phyloP scores from a whole-genome alignment of 1,284 basidiomycete species.

The Malassezia sp. region DNA sequence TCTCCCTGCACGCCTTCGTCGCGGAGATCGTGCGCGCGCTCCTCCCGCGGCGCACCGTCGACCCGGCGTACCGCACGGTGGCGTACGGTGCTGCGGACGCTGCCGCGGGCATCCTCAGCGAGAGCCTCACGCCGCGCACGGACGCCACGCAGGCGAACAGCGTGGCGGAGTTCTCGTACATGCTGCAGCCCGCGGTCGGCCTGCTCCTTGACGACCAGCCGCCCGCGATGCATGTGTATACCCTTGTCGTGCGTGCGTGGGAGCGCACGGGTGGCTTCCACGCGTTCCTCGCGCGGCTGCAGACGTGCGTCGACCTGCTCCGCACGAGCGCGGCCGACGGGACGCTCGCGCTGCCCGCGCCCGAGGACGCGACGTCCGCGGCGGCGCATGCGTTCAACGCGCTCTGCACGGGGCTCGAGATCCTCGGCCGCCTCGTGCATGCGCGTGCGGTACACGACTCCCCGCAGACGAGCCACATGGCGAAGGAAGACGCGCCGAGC shows the following conservation, averaged over 20 bases:
- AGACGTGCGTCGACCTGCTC: conserved; percentile 1
- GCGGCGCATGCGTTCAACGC: conserved; percentile 62
- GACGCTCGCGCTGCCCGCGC: neutral
- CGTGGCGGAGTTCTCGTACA: conserved; percentile 54
- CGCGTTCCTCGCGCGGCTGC: conserved; percentile 53
- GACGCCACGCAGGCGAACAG: conserved; percentile 51
- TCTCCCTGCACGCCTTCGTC: conserved; percentile 70
- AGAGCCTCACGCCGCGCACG: conserved; percentile 58
- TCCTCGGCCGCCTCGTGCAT: conserved; percentile 69
- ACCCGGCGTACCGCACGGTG: conserved; percentile 66
- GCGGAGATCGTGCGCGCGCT: conserved; percentile 81
- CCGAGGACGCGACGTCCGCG: neutral
- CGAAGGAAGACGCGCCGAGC: conserved; percentile 15
- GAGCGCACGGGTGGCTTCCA: conserved; percentile 63
- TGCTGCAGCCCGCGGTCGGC: conserved; percentile 61
- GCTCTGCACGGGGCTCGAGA: conserved; percentile 66
- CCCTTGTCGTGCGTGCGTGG: conserved; percentile 66
- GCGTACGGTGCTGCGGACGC: conserved; percentile 60
- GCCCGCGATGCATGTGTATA: conserved; percentile 56
- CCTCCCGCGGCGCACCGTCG: conserved; percentile 62
- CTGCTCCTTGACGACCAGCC: conserved; percentile 70
- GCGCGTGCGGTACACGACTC: conserved; percentile 64
- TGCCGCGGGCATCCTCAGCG: conserved; percentile 62
- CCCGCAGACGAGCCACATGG: conserved; percentile 62
- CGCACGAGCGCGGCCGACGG: neutral